Evolutionary conservation across 108 stramenopile species (phyloP).

Genomic region (Halocafeteria seosinensis): DNA sequence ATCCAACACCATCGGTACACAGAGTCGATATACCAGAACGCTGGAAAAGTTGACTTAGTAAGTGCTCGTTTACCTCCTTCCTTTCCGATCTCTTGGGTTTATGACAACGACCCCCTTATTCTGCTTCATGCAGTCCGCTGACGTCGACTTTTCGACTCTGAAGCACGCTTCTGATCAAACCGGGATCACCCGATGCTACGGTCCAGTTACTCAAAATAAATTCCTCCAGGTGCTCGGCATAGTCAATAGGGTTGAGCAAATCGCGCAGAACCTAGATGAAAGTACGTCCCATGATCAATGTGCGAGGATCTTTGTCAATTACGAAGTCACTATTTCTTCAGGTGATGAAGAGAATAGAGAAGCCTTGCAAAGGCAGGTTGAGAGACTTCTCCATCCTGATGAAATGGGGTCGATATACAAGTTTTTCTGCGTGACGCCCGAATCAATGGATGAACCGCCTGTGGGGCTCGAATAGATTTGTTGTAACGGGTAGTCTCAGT

Average conservation of each 20-base stretch:
- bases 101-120: no score
- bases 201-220: not conserved
- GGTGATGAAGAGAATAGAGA: not conserved
- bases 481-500: no score
- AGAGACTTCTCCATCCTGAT: not conserved
- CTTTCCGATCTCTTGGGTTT: no score
- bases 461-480: no score
- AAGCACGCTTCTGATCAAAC: not conserved
- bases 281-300: no score
- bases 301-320: not conserved
- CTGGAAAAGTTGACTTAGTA: no score
- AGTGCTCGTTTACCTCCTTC: no score
- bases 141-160: conserved; percentile 63
- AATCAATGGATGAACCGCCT: no score
- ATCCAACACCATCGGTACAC: conserved; percentile 64
- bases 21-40: no score
- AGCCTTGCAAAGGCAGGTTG: not conserved
- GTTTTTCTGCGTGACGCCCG: no score
- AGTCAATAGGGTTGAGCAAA: not conserved
- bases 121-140: no score
- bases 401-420: not conserved
- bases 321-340: not conserved
- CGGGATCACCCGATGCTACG: not conserved
- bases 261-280: not conserved
- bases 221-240: conserved; percentile 1